Base-by-base conservation (phyloP, 1,284 basidiomycete genomes). In the Ganoderma lingzhi region DNA sequence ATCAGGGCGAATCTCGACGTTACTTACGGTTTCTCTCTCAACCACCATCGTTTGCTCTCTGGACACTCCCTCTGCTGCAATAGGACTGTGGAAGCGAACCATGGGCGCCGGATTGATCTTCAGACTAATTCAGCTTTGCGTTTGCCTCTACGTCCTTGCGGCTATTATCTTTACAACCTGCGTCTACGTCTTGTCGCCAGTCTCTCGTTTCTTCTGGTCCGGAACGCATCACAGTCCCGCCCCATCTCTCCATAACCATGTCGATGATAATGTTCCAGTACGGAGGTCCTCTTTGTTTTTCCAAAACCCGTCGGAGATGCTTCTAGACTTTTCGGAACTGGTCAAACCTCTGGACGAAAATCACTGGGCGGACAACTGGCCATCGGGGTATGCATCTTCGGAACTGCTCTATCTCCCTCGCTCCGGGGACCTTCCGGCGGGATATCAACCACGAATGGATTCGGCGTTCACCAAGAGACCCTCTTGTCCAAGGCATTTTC, bases 401-500 rank as follows among this genome's bases (percentile, higher is more conserved):
- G 67, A 73, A 17, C 32, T 55, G 19, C 39, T 70, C 8, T 35
- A 65, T 62, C 10, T 73, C 5, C 62, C 69, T 41, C 63, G 62
- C 45, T 53, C 14, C 30, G 59, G 37, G 14, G 55, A 39, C 19
- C 65, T 66, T 15, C 56, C 53, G n/a, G 51, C 41, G 42, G 39
- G 30, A 28, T 35, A 35, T 4, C 56, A 45, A 6, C 55, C 62
- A 41, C 45, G 39, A 32, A 64, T 61, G 53, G 67, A 17, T 62
- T 64, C 55, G 48, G 56, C 3, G 58, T 79, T 1, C 71, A 41
- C 10, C 76, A 79, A 70, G 76, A 73, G 64, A 78, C 78, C 0
- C 68, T 78, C 28, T 71, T 93, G 9, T 90, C 90, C 19, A 93
- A 92, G 74, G 87, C 89, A 2, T 93, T 94, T 74, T 81, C 90